Conservation (phyloP, 2,329 filamentous ascomycete genomes). For the Pseudogymnoascus sp. region DNA sequence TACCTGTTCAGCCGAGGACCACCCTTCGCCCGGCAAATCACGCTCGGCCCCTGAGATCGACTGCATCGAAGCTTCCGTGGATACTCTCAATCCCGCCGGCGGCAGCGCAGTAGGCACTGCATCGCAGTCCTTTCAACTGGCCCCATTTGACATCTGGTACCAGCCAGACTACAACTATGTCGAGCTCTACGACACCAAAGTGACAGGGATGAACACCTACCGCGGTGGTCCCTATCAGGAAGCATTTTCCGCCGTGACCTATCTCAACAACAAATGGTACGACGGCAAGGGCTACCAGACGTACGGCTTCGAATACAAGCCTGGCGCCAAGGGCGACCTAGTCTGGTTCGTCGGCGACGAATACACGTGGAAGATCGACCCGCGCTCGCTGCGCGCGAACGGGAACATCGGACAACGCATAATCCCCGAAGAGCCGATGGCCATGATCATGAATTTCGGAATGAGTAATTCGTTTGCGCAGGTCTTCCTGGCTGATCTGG, state of each 20-base stretch:
- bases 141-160: conserved; percentile 65
- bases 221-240: conserved; percentile 56
- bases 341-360: conserved; percentile 62
- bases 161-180: conserved; percentile 58
- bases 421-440: conserved; percentile 61
- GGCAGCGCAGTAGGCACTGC: conserved; percentile 50
- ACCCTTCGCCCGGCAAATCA: conserved; percentile 57
- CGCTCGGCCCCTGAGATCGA: conserved; percentile 66
- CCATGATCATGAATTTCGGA: conserved; percentile 61
- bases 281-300: conserved; percentile 55
- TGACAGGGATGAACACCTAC: conserved; percentile 53
- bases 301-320: conserved; percentile 57
- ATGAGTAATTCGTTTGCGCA: conserved; percentile 60
- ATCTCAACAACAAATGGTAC: conserved; percentile 60
- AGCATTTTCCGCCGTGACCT: conserved; percentile 53
- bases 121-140: conserved; percentile 60
- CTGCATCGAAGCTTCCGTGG: conserved; percentile 58
- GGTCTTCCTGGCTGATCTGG: conserved; percentile 51
- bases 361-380: conserved; percentile 57
- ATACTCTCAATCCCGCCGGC: conserved; percentile 32
- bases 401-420: conserved; percentile 61
- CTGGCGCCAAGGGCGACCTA: conserved; percentile 52
- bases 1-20: conserved; percentile 56
- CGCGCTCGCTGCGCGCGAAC: conserved; percentile 54
- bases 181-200: conserved; percentile 53